These are phyloP conservation scores for Fraxinus pennsylvanica DNA, from an alignment of 257 asterid species.

Conservation along the genomic window DNA sequence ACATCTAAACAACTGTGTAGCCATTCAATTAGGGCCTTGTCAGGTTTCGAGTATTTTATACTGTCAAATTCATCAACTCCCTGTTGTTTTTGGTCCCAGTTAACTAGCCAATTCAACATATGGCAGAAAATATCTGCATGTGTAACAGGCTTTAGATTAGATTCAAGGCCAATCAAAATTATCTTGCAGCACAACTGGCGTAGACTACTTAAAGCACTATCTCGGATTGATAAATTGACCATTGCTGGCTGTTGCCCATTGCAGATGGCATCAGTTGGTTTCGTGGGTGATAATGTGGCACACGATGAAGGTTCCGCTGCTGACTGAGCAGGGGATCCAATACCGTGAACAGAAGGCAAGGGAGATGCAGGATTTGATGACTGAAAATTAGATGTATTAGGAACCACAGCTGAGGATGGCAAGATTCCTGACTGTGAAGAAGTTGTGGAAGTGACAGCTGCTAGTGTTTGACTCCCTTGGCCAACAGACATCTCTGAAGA, in stretches of 20 bases:
- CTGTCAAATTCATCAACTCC: slow-evolving; percentile 72
- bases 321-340: slow-evolving; percentile 88
- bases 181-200: slow-evolving; percentile 92
- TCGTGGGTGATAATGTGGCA: slow-evolving; percentile 62
- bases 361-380: slow-evolving; percentile 90
- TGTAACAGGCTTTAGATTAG: slow-evolving; percentile 77
- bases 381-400: slow-evolving; percentile 62
- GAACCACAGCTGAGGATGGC: slow-evolving; percentile 53
- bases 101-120: slow-evolving; percentile 86
- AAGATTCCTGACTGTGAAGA: slow-evolving; percentile 68
- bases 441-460: slow-evolving; percentile 55
- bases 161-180: slow-evolving; percentile 71
- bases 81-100: slow-evolving; percentile 77
- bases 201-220: slow-evolving; percentile 72
- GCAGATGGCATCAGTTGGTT: slow-evolving; percentile 59
- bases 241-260: slow-evolving; percentile 59
- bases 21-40: slow-evolving; percentile 85
- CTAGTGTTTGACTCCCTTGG: slow-evolving; percentile 64
- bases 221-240: slow-evolving; percentile 48
- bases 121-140: slow-evolving; percentile 73
- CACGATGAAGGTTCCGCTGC: slow-evolving; percentile 76
- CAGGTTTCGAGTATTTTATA: slow-evolving; percentile 69
- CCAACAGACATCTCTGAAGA: slow-evolving; percentile 68
- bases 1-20: slow-evolving; percentile 94
- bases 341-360: slow-evolving; percentile 69